Evolutionary conservation across 768 basidiomycete species (phyloP), one percentile per base, ranked within the genome.

Genomic region (Phylloporus sp.): DNA sequence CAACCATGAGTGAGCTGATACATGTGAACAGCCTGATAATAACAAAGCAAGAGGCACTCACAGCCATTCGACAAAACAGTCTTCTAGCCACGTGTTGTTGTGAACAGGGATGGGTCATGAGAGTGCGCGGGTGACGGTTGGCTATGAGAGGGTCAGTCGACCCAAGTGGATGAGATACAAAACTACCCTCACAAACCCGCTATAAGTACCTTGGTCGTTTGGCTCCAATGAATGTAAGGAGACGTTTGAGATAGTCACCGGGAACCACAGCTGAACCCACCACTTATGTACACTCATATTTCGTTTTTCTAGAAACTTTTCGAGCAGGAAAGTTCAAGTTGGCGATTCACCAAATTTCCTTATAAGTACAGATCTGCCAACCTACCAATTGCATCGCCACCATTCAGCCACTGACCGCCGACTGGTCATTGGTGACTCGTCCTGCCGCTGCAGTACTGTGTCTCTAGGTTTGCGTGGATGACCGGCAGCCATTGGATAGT

Each of bases 21-120:
- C 5, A 17, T 15, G 24, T 61, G 20, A 58, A 38, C 9, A 26
- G 3, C 17, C 38, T 8, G 3, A 36, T 13, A 33, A 1, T 7
- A 6, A 31, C 6, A n/a, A 9, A 33, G 9, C 0, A n/a, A 28
- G 6, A 28, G 13, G n/a, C 2, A 27, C 50, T 37, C 33, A 63
- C 38, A 76, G 76, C 92, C 93, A 96, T 42, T 81, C 74, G 18
- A 81, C 67, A 59, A 93, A 87, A 61, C 90, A 94, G 51, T 93
- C 90, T 59, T 96, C 93, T 4, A 96, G 73, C 90, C 91, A 96
- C 0, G 77, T 75, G 56, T 97, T 92, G 55, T 92, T 95, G 10
- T 94, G 85, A 47, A 93, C 73, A 0, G 90, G 84, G 50, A 94
- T 86, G 0, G 78, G 79, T 92, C 93, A 95, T 0, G 79, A 70